Evolutionary conservation across 495 filamentous ascomycete genomes (phyloP).

Genomic region (Tuber brumale): DNA sequence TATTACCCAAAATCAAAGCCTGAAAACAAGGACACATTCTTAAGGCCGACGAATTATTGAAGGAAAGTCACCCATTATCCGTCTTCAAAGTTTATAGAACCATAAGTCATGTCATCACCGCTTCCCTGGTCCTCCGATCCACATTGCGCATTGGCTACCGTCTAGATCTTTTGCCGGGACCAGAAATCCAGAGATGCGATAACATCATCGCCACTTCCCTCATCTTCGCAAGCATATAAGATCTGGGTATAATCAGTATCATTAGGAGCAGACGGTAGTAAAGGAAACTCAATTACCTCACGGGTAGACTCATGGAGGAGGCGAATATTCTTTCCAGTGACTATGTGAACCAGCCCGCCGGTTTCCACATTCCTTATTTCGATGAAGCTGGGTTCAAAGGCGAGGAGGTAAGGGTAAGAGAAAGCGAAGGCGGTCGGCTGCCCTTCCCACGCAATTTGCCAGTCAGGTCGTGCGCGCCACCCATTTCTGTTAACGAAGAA

Average conservation of each 20-base stretch:
- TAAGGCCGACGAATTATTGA: conserved; percentile 4
- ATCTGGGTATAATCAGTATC: conserved; percentile 54
- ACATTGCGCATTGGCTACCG: conserved; percentile 5
- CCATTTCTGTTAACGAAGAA: conserved; percentile 99
- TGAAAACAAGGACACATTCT: conserved; percentile 1
- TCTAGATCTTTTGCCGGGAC: conserved; percentile 47
- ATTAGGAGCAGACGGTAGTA: conserved; percentile 8
- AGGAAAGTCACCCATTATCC: conserved; percentile 10
- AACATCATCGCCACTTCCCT: conserved; percentile 77
- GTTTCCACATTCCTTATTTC: conserved; percentile 94
- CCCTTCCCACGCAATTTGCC: conserved; percentile 97
- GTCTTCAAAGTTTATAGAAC: conserved; percentile 1
- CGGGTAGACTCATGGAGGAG: conserved; percentile 95
- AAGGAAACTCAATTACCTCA: conserved; percentile 60
- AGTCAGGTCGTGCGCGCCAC: conserved; percentile 91
- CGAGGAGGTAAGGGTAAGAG: conserved; percentile 89
- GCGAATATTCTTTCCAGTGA: conserved; percentile 88
- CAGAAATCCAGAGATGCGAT: conserved; percentile 97
- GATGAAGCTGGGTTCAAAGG: conserved; percentile 98
- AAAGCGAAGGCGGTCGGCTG: conserved; percentile 84
- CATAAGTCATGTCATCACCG: background rate
- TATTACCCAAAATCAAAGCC: conserved; percentile 12
- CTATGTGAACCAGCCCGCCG: conserved; percentile 80
- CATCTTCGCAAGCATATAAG: conserved; percentile 94
- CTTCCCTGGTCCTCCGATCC: background rate